Percentiles rank a stretch among this genome's conserved stretches.
Conservation (phyloP, 768 basidiomycete genomes). For the Boletus reticulatus region DNA sequence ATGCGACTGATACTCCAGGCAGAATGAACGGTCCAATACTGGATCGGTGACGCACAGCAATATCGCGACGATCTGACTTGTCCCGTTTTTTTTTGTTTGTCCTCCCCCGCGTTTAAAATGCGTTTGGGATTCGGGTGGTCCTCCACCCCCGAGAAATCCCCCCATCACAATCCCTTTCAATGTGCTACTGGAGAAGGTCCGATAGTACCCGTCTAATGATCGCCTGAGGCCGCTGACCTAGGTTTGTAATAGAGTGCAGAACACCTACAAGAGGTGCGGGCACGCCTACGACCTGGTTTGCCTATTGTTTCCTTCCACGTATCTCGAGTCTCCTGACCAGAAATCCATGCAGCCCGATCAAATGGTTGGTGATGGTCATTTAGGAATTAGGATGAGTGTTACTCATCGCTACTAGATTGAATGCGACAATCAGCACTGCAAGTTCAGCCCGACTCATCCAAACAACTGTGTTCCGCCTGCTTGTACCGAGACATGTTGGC, state of each 20-base stretch:
- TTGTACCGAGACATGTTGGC: constrained; percentile 69
- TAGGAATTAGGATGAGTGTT: background rate
- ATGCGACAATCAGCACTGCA: constrained; percentile 65
- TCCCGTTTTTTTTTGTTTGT: constrained; percentile 21
- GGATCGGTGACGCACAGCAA: constrained; percentile 22
- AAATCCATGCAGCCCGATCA: constrained; percentile 49
- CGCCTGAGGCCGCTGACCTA: constrained; percentile 11
- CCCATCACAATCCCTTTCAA: constrained; percentile 22
- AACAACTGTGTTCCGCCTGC: constrained; percentile 51
- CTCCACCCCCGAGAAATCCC: constrained; percentile 8
- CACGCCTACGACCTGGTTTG: constrained; percentile 56
- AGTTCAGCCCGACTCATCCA: constrained; percentile 67
- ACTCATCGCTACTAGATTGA: constrained; percentile 46
- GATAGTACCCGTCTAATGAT: constrained; percentile 18
- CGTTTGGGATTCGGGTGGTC: background rate
- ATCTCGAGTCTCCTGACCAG: constrained; percentile 10
- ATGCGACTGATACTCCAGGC: constrained; percentile 18
- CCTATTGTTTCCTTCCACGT: constrained; percentile 13
- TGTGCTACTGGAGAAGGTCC: constrained; percentile 78
- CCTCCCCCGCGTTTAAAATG: constrained; percentile 26
- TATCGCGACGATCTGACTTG: constrained; percentile 26
- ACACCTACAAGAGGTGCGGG: constrained; percentile 55
- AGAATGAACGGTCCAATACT: constrained; percentile 21
- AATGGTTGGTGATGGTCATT: constrained; percentile 41
- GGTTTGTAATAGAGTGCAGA: constrained; percentile 51